Evolutionary conservation across 2,329 filamentous ascomycete species (phyloP).

Genomic region (Aspergillus floridensis): DNA sequence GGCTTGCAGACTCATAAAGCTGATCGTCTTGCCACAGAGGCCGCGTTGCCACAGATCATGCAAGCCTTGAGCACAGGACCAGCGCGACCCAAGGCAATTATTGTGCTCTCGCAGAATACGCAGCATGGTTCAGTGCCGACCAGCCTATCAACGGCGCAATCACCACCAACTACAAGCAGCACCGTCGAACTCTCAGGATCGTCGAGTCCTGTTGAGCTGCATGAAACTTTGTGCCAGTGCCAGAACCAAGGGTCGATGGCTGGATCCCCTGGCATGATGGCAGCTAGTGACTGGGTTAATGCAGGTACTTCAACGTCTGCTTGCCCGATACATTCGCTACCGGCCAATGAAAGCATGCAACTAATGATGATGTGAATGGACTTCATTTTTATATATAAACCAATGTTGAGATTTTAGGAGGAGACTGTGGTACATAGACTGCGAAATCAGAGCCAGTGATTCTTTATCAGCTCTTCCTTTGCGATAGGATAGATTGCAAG

Average conservation of each 20-base stretch:
- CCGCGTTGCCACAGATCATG: conserved; percentile 20
- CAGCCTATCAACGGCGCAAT: neutral
- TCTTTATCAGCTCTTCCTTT: too few relatives aligned
- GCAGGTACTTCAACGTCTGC: neutral
- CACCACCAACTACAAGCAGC: neutral
- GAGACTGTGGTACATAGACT: neutral
- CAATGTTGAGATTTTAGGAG: neutral
- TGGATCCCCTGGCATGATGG: neutral
- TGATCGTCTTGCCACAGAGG: conserved; percentile 8
- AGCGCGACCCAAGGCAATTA: conserved; percentile 15
- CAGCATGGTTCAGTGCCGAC: neutral
- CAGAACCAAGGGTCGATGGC: neutral
- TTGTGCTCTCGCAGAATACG: conserved; percentile 12
- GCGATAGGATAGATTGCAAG: too few relatives aligned
- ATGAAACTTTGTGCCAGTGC: conserved; percentile 4
- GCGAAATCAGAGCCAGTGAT: neutral
- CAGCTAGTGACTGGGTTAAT: neutral
- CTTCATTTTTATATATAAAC: neutral
- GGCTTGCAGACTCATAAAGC: neutral
- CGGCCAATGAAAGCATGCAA: neutral
- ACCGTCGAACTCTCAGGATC: neutral
- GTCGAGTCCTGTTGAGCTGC: neutral
- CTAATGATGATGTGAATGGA: conserved; percentile 1
- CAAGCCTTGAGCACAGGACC: conserved; percentile 12
- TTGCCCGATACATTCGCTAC: neutral